Evolutionary conservation across 495 filamentous ascomycete species (phyloP), one percentile per base, ranked within the genome.

Genomic region (Entonaema liquescens): DNA sequence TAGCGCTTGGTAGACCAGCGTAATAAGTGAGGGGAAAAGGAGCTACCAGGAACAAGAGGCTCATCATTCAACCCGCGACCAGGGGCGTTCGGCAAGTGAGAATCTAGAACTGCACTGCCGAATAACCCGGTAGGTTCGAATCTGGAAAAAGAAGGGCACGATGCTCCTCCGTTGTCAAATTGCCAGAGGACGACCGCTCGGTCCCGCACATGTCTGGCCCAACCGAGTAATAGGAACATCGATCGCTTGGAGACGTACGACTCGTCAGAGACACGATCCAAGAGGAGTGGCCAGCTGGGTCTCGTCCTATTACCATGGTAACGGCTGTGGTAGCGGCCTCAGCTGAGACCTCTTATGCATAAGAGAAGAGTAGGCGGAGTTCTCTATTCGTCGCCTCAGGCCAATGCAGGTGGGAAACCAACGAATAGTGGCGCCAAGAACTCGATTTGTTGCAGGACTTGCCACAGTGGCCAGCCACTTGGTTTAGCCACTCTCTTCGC

Each of bases 21-120:
- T 60, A 31, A 53, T 13, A 64, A 38, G 52, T 74, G 71, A 71
- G 67, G 67, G 66, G 71, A 70, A 67, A 55, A 40, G 26, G 36
- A 19, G 47, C 28, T 31, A 60, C 44, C 53, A 60, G 59, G 31
- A 64, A 49, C 58, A 44, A 40, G 61, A 58, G 47, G 62, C 52
- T 65, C 59, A 67, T 62, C 70, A 59, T 57, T 62, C 36, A 61
- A 44, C 33, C 33, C 47, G 56, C 61, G 70, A 66, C 61, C 40
- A 42, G 70, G 65, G 61, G 3, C 40, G 21, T 1, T 62, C 70
- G 62, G 65, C 70, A 66, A 73, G 70, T 73, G 67, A 74, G 67
- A 60, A 74, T 63, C 71, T 70, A 67, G 62, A 66, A 59, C 62
- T 29, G 59, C 44, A 70, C 66, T 74, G 54, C 67, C 67, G 63